Conservation (phyloP, 805 yeast genomes). For the Pichia gijzeniarum region DNA sequence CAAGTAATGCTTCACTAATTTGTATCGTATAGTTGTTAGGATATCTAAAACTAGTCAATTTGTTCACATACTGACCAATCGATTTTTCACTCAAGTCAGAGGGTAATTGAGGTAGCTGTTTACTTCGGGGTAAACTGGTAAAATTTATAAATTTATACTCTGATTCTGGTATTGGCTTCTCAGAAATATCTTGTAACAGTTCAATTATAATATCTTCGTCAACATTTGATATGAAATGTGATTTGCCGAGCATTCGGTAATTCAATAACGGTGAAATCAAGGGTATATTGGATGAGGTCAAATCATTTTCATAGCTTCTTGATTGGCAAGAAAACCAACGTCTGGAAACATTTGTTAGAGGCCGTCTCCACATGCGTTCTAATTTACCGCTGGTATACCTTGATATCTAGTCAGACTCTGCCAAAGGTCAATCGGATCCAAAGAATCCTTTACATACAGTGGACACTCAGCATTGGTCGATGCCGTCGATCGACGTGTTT, state of each 20-base stretch:
- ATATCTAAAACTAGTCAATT: slow-evolving; percentile 18
- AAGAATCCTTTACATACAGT: too few species aligned
- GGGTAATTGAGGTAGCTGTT: slow-evolving; percentile 18
- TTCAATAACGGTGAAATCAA: slow-evolving; percentile 7
- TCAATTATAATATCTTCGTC: slow-evolving; percentile 20
- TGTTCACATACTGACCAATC: slow-evolving; percentile 17
- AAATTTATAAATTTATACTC: slow-evolving; percentile 18
- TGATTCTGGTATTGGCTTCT: slow-evolving; percentile 18
- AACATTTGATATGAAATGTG: slow-evolving; percentile 8
- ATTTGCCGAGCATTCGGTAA: slow-evolving; percentile 9
- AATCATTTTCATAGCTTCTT: neutral
- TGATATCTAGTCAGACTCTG: too few species aligned
- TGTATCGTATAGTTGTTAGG: slow-evolving; percentile 7
- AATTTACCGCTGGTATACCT: too few species aligned
- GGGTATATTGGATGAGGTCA: neutral
- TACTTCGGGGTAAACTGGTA: slow-evolving; percentile 16
- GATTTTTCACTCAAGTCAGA: slow-evolving; percentile 2
- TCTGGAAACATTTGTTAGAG: neutral
- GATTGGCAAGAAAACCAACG: neutral
- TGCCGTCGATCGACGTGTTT: too few species aligned
- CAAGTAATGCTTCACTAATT: slow-evolving; percentile 14
- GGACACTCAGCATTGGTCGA: too few species aligned
- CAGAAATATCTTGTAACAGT: slow-evolving; percentile 17
- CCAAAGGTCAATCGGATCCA: too few species aligned
- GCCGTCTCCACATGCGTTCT: too few species aligned